phyloP scores from a whole-genome alignment of 1,284 basidiomycete species.

The Nidula niveotomentosa region DNA sequence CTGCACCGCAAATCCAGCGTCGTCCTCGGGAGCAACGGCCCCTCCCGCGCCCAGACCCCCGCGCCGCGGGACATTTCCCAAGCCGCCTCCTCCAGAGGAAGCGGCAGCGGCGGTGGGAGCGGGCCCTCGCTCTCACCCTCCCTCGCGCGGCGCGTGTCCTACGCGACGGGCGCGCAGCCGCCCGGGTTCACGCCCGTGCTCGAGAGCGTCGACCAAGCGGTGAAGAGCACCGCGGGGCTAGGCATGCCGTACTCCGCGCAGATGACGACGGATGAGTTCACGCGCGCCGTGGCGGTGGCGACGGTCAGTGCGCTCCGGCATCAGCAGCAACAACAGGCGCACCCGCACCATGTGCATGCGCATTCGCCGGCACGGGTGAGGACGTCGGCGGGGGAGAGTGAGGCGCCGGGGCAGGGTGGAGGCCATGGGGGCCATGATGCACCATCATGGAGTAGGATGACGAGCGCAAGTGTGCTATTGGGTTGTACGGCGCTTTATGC shows the following conservation, averaged over 20 bases:
- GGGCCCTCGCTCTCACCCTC: slow-evolving; percentile 33
- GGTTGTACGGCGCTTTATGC: slow-evolving; percentile 94
- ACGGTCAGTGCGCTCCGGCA: slow-evolving; percentile 86
- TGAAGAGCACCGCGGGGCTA: slow-evolving; percentile 60
- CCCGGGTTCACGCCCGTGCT: slow-evolving; percentile 66
- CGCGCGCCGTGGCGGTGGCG: slow-evolving; percentile 86
- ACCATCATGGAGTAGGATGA: slow-evolving; percentile 90
- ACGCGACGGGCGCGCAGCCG: slow-evolving; percentile 42
- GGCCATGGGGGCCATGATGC: slow-evolving; percentile 90
- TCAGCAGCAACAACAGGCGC: slow-evolving; percentile 42
- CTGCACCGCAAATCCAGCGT: slow-evolving; percentile 46
- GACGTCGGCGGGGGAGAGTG: slow-evolving; percentile 28
- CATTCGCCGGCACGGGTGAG: slow-evolving; percentile 44
- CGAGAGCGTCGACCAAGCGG: slow-evolving; percentile 75
- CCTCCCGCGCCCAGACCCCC: slow-evolving; percentile 41
- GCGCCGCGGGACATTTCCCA: slow-evolving; percentile 29
- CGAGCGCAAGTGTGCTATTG: slow-evolving; percentile 86
- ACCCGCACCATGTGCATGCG: slow-evolving; percentile 3
- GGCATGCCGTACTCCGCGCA: slow-evolving; percentile 61
- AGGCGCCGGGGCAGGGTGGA: slow-evolving; percentile 27
- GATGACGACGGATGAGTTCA: slow-evolving; percentile 86
- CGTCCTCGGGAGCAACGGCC: slow-evolving; percentile 21
- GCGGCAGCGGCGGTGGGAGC: slow-evolving; percentile 9
- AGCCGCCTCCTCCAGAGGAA: slow-evolving; percentile 12
- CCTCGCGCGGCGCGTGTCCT: slow-evolving; percentile 52